These are phyloP conservation scores for Gloeopeniophorella convolvens DNA, from an alignment of 768 basidiomycete genomes.

Conservation along the genomic window DNA sequence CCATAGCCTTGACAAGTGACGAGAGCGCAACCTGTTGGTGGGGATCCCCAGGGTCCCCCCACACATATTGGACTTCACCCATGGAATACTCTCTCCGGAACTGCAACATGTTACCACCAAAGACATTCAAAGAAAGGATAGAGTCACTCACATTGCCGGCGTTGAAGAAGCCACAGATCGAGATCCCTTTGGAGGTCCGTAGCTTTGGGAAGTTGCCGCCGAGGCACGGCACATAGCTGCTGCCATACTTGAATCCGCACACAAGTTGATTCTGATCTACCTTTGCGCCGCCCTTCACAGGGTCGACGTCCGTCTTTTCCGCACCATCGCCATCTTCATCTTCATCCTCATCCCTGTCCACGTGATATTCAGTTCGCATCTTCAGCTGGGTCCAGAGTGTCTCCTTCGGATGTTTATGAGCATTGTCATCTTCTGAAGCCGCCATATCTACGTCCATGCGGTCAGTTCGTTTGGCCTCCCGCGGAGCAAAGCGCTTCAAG, in stretches of 20 bases:
- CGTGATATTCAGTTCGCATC: constrained; percentile 48
- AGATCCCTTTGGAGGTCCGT: constrained; percentile 76
- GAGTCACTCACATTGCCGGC: constrained; percentile 49
- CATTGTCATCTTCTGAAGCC: constrained; percentile 13
- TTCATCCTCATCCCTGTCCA: constrained; percentile 32
- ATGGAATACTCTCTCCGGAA: constrained; percentile 78
- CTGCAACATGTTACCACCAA: constrained; percentile 33
- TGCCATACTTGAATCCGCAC: constrained; percentile 83
- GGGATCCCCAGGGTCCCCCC: constrained; percentile 60
- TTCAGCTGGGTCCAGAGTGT: constrained; percentile 35
- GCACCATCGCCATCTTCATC: constrained; percentile 31
- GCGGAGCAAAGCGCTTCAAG: constrained; percentile 69
- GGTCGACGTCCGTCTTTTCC: constrained; percentile 32
- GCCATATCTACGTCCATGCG: constrained; percentile 27
- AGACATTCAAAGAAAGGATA: not conserved
- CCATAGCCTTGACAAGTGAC: constrained; percentile 81
- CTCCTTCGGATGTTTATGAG: constrained; percentile 17
- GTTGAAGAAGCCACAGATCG: constrained; percentile 80
- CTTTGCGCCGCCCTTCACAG: constrained; percentile 37
- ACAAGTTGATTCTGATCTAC: constrained; percentile 77
- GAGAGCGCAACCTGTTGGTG: constrained; percentile 81
- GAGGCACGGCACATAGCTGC: constrained; percentile 80
- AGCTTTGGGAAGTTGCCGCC: constrained; percentile 77
- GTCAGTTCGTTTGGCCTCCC: constrained; percentile 27
- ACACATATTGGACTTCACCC: constrained; percentile 83